Conservation (phyloP, 345 rosid species). For the Gossypium australe region DNA sequence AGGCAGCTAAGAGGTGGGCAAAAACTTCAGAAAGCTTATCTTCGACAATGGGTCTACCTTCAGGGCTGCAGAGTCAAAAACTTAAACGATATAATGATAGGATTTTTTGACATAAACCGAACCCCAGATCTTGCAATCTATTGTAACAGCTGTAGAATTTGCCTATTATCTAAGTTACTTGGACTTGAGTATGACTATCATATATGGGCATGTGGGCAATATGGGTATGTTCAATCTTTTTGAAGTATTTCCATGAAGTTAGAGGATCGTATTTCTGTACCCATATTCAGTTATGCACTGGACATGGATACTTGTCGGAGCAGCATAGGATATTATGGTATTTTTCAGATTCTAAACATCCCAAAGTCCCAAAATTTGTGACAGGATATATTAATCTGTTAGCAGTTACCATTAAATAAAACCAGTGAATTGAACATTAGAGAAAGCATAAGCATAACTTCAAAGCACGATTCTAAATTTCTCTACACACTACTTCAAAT, state of each 20-base stretch:
- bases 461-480: neutral
- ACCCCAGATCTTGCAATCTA: neutral
- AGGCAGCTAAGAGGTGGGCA: slow-evolving; percentile 62
- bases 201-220: too few species aligned
- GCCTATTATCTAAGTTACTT: too few species aligned
- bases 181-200: too few species aligned
- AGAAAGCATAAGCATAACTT: neutral
- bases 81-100: neutral
- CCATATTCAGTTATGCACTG: neutral
- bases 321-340: neutral
- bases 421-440: neutral
- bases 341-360: neutral
- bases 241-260: too few species aligned
- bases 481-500: neutral
- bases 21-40: slow-evolving; percentile 76
- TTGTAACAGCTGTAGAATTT: neutral
- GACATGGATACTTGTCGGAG: neutral
- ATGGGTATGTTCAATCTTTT: too few species aligned
- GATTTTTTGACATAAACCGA: neutral
- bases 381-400: neutral
- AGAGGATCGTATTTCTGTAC: too few species aligned
- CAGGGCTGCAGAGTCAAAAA: slow-evolving; percentile 40
- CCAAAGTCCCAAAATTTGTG: neutral
- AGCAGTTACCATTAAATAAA: neutral
- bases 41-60: slow-evolving; percentile 56